A percentile compares a stretch with the other conserved stretches of the same genome.
Conservation (phyloP, 306 rosid species). For the Senna siamea region DNA sequence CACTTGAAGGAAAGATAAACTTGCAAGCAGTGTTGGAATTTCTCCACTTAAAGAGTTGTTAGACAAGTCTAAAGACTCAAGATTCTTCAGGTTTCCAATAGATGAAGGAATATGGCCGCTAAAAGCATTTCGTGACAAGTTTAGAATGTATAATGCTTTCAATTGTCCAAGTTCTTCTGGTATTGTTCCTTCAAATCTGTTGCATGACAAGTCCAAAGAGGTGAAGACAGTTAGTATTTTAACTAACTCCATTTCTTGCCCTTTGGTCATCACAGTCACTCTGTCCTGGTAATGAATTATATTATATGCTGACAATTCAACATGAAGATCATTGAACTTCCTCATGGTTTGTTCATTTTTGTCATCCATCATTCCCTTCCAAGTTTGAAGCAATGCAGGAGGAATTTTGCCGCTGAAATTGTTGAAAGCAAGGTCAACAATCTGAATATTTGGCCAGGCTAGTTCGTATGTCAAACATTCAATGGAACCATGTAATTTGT, state of each 20-base stretch:
- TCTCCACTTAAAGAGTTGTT: conserved; percentile 14
- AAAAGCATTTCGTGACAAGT: conserved; percentile 27
- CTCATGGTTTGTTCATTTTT: background rate
- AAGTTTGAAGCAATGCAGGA: background rate
- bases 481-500: conserved; percentile 5
- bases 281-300: conserved; percentile 13
- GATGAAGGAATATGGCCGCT: conserved; percentile 34
- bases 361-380: conserved; percentile 21
- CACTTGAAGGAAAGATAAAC: conserved; percentile 4
- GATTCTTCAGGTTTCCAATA: conserved; percentile 4
- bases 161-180: conserved; percentile 6
- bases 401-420: conserved; percentile 29
- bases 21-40: conserved; percentile 33
- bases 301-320: background rate
- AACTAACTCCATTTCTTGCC: background rate
- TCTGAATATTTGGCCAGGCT: conserved; percentile 31
- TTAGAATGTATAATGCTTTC: conserved; percentile 5
- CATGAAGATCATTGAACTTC: background rate
- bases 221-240: conserved; percentile 20
- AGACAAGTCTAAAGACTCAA: conserved; percentile 44
- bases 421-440: conserved; percentile 37
- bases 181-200: background rate
- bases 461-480: background rate
- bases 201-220: conserved; percentile 6
- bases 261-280: background rate